Percentiles rank a stretch among this genome's conserved stretches.
These are phyloP conservation scores for Nothopassalora personata DNA, from an alignment of 2,329 filamentous ascomycete species.

Conservation along the genomic window DNA sequence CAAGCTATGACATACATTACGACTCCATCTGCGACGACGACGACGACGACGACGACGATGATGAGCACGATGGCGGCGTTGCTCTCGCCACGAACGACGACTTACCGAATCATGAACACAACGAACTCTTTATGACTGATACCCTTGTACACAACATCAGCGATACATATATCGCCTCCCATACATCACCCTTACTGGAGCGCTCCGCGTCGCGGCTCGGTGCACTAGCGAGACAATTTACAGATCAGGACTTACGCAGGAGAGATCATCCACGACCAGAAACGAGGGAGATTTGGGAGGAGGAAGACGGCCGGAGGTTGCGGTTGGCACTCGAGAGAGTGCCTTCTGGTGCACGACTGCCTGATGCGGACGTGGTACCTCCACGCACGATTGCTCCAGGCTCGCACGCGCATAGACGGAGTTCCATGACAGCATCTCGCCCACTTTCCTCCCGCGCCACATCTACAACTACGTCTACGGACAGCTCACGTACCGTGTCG, in stretches of 20 bases:
- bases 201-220: neutral
- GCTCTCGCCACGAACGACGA: neutral
- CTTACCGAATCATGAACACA: neutral
- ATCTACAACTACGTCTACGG: neutral
- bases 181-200: neutral
- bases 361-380: neutral
- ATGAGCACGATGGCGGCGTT: conserved; percentile 12
- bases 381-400: neutral
- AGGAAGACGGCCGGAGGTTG: conserved; percentile 22
- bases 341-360: conserved; percentile 11
- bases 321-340: conserved; percentile 21
- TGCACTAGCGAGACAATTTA: neutral
- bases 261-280: conserved; percentile 16
- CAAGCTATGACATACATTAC: conserved; percentile 3
- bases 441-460: neutral
- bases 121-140: neutral
- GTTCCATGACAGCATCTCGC: neutral
- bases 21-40: conserved; percentile 10
- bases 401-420: neutral
- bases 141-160: neutral
- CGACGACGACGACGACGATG: conserved; percentile 13
- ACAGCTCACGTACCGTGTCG: neutral
- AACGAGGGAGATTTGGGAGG: conserved; percentile 19
- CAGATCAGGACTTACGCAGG: neutral
- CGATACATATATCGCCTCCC: neutral